Conservation (phyloP, 108 stramenopile species). For the Fragilariopsis cylindrus region DNA sequence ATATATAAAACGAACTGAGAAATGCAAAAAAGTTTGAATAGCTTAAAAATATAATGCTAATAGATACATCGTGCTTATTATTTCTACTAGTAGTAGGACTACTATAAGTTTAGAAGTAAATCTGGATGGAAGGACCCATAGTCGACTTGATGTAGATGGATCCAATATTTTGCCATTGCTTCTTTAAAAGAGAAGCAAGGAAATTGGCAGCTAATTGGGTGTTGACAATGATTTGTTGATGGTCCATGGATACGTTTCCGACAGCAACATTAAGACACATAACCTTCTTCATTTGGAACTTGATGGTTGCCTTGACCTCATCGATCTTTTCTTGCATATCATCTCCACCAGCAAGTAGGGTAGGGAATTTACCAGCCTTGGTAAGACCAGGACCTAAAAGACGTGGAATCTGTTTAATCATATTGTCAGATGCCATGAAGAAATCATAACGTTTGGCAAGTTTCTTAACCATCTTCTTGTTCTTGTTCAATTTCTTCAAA, state of each 20-base stretch:
- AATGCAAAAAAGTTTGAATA: too few relatives aligned
- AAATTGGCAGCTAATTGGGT: conserved; percentile 98
- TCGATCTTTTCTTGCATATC: conserved; percentile 99
- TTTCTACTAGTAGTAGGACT: too few relatives aligned
- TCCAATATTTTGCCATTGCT: conserved; percentile 99
- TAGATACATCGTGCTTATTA: too few relatives aligned
- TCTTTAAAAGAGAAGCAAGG: conserved; percentile 97
- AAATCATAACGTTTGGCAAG: conserved; percentile 99
- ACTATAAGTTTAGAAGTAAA: conserved; percentile 91
- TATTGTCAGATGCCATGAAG: conserved; percentile 98
- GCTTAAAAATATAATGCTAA: too few relatives aligned
- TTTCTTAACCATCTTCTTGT: conserved; percentile 99
- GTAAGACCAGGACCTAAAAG: conserved; percentile 99
- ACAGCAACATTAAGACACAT: conserved; percentile 99
- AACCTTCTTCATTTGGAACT: conserved; percentile 99
- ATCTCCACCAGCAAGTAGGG: conserved; percentile 87
- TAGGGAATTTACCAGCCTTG: conserved; percentile 99
- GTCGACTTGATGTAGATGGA: conserved; percentile 98
- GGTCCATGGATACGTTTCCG: conserved; percentile 90
- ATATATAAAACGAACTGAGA: too few relatives aligned
- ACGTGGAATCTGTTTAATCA: conserved; percentile 99
- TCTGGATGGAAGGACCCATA: conserved; percentile 98
- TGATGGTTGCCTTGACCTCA: conserved; percentile 98
- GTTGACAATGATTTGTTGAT: conserved; percentile 95
- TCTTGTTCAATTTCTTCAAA: conserved; percentile 99